These are phyloP conservation scores for Microcyclospora tardicrescens DNA, from an alignment of 2,329 filamentous ascomycete species.

Conservation along the genomic window DNA sequence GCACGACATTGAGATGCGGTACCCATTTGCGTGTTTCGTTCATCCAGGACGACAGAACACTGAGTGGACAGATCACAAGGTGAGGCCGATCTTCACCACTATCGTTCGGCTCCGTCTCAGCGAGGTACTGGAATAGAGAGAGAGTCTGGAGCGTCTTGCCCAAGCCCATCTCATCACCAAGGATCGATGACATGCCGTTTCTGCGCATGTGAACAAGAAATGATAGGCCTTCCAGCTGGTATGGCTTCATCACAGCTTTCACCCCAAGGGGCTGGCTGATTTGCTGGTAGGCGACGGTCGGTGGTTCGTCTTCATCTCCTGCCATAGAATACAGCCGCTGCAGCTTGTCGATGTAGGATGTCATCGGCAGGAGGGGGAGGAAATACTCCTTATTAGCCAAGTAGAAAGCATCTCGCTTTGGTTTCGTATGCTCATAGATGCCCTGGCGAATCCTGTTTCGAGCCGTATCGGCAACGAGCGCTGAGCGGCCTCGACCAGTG, in stretches of 20 bases:
- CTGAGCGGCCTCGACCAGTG: neutral
- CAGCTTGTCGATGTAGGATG: slow-evolving; percentile 32
- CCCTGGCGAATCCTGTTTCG: slow-evolving; percentile 29
- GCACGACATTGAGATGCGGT: slow-evolving; percentile 32
- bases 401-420: slow-evolving; percentile 34
- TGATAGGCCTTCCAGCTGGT: slow-evolving; percentile 38
- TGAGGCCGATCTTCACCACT: slow-evolving; percentile 30
- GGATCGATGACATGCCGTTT: slow-evolving; percentile 33
- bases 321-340: slow-evolving; percentile 5
- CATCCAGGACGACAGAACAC: slow-evolving; percentile 38
- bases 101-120: slow-evolving; percentile 25
- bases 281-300: slow-evolving; percentile 27
- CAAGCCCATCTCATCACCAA: slow-evolving; percentile 40
- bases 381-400: slow-evolving; percentile 34
- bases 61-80: slow-evolving; percentile 39
- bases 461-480: slow-evolving; percentile 12
- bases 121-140: slow-evolving; percentile 37
- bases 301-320: slow-evolving; percentile 4
- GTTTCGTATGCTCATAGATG: slow-evolving; percentile 30
- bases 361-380: slow-evolving; percentile 32
- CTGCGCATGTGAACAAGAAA: slow-evolving; percentile 36
- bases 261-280: slow-evolving; percentile 32
- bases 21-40: slow-evolving; percentile 36
- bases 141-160: slow-evolving; percentile 39
- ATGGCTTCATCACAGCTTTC: slow-evolving; percentile 38